Evolutionary conservation across 1,139 yeast species (phyloP), one percentile per base, ranked within the genome.

Genomic region (Eremothecium gossypii): DNA sequence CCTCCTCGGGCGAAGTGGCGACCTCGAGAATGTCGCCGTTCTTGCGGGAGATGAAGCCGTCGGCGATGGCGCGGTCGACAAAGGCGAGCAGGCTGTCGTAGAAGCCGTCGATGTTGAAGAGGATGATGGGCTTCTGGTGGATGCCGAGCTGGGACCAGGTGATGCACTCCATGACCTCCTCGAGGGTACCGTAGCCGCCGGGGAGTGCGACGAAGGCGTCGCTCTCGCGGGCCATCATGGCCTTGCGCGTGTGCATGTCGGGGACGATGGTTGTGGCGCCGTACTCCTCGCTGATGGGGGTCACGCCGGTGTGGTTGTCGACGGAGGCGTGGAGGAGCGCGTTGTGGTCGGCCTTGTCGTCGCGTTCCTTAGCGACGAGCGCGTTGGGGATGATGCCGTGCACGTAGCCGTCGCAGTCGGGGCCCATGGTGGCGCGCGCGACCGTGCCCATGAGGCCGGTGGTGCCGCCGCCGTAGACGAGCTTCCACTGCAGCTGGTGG

Each of bases 81-180:
- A 82, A 85, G 41, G 63, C 67, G 51, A 84, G 64, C 47, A 86
- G 72, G 36, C 75, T 76, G 60, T 85, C 87, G 60, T 75, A 86
- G 62, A 83, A 86, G 1, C 95, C 95, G 60, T 82, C 73, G 44
- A 82, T 71, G 64, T 86, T 86, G 64, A 79, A 78, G 38, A 86
- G 61, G 13, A 86, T 80, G 53, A 86, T 76, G 12, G 95, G 95
- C 61, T 82, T 81, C 50, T 70, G 67, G 64, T 86, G 96, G 51
- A 86, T 86, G 34, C 87, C 91, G 54, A 86, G 71, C 67, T 86
- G 96, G 47, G 79, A 79, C 91, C 96, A 86, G 4, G 96, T 86
- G 42, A 83, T 82, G 43, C 85, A 82, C 66, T 86, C 95, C 79
- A 86, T 79, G 49, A 86, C 70, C 65, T 86, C 96, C 64, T 86